Base-by-base conservation (phyloP, 2,329 filamentous ascomycete species). In the Apiospora malaysiana region DNA sequence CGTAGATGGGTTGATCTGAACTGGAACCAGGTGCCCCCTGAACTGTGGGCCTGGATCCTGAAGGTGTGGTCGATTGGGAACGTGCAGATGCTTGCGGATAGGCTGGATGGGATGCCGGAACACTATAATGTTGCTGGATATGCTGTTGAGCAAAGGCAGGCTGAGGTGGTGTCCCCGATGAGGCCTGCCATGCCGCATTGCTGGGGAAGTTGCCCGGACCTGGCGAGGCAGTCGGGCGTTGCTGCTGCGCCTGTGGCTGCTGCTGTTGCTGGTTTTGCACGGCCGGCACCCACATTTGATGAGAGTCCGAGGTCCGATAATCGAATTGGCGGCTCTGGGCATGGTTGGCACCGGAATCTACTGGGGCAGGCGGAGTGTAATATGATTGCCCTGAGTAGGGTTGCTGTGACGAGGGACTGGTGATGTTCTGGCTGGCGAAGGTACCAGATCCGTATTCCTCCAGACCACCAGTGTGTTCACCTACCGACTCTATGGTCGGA, bases 261-360 rank as follows among this genome's bases (percentile, higher is more conserved):
- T 77, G 79, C 45, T 75, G 73, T 70, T 59, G 49, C 43, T 45
- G 51, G 23, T 66, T 46, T 46, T 72, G 72, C 56, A 32, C 23
- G 68, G 32, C 66, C 25, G 72, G 37, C 68, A 67, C 46, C 66
- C 45, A 47, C 66, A 47, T 45, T 40, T 67, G 66, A 12, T 47
- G 42, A 2, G 45, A 67, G 3, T 63, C 56, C 10, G 56, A 23
- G 2, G 56, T 40, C 10, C 32, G 56, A 32, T 63, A 63, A n/a
- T 63, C 56, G 32, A 40, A 63, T 12, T 63, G 56, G 32, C 32
- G 56, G 21, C 56, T 21, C 56, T 63, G 56, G 32, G 18, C 56
- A 40, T 63, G 56, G 32, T 21, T 59, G 68, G 42, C 40, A 23
- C 23, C 40, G 14, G 18, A 5, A 27, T 59, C 45, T 21, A 14